A percentile compares a stretch with the other conserved stretches of the same genome.
Evolutionary conservation across 2,329 filamentous ascomycete species (phyloP).

Genomic region (Xylariomycetidae sp.): DNA sequence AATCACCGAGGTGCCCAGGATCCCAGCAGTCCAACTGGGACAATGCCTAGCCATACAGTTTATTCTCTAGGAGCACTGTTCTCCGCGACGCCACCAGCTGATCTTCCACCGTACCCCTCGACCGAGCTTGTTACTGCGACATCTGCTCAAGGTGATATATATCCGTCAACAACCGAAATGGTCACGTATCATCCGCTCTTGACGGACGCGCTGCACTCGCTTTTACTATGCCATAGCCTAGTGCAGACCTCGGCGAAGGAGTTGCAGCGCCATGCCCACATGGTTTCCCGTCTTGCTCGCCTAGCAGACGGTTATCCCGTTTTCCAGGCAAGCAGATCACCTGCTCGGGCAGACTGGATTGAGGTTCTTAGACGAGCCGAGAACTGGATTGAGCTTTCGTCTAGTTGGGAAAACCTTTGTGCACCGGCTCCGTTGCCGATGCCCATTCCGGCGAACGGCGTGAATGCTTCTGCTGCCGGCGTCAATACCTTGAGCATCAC

Average conservation of each 20-base stretch:
- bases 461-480: constrained; percentile 23
- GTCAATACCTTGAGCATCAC: constrained; percentile 33
- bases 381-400: constrained; percentile 64
- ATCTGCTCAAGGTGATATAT: constrained; percentile 20
- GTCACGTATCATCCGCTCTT: constrained; percentile 79
- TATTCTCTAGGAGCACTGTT: constrained; percentile 62
- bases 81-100: constrained; percentile 58
- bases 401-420: constrained; percentile 69
- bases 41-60: constrained; percentile 31
- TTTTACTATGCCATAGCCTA: constrained; percentile 75
- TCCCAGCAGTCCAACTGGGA: constrained; percentile 23
- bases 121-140: constrained; percentile 30
- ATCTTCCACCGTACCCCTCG: constrained; percentile 64
- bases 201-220: constrained; percentile 70
- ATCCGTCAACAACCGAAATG: constrained; percentile 46
- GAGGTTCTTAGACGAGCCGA: constrained; percentile 64
- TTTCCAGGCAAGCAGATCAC: constrained; percentile 67
- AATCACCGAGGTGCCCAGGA: constrained; percentile 33
- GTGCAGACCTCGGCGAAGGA: constrained; percentile 75
- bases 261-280: constrained; percentile 73
- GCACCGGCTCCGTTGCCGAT: constrained; percentile 50
- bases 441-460: constrained; percentile 13
- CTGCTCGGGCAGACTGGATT: constrained; percentile 74
- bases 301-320: constrained; percentile 77
- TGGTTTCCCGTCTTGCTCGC: constrained; percentile 70